These are phyloP conservation scores for Alternaria burnsii DNA, from an alignment of 2,329 filamentous ascomycete genomes.

Conservation along the genomic window DNA sequence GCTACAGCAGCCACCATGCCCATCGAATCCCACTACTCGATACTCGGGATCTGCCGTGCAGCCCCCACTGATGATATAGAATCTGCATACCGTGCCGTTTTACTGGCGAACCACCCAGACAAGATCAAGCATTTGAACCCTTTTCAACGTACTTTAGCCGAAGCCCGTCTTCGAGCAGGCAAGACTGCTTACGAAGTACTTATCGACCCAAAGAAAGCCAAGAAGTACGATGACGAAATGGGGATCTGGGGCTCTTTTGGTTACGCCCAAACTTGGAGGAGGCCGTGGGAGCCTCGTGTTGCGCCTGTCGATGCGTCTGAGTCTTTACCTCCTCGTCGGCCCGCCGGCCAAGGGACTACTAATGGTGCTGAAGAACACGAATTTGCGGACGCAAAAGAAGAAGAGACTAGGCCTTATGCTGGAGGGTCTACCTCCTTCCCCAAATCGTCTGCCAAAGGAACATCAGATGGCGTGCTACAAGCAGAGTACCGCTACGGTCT, in stretches of 20 bases:
- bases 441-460: not conserved
- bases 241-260: not conserved
- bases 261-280: not conserved
- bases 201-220: not conserved
- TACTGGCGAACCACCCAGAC: not conserved
- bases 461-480: not conserved
- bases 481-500: constrained; percentile 7
- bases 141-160: not conserved
- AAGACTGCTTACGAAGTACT: not conserved
- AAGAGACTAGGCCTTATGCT: not conserved
- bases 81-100: not conserved
- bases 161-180: not conserved
- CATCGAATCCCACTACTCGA: not conserved
- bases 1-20: not conserved
- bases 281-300: not conserved
- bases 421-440: not conserved
- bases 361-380: not conserved
- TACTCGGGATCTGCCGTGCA: not conserved
- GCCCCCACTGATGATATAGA: not conserved
- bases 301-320: not conserved
- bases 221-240: not conserved
- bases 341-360: too few relatives aligned
- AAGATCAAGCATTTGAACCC: not conserved
- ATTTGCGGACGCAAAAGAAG: not conserved
- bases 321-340: too few relatives aligned